phyloP scores from a whole-genome alignment of 2,329 filamentous ascomycete genomes.

The Monilinia laxa region DNA sequence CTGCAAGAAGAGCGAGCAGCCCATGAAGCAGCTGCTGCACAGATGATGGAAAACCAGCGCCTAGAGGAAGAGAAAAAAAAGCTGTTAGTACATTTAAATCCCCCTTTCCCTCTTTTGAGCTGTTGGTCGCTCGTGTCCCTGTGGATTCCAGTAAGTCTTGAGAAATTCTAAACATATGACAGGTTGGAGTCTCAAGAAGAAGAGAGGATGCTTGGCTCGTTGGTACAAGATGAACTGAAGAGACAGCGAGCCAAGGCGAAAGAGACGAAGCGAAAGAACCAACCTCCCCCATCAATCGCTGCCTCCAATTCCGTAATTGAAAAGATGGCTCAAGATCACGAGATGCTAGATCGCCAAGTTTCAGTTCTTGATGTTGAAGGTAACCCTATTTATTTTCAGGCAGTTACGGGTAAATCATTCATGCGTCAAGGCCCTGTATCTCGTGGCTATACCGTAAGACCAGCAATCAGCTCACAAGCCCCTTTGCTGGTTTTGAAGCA shows the following conservation, averaged over 20 bases:
- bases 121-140: neutral
- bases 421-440: slow-evolving; percentile 66
- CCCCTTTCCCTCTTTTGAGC: neutral
- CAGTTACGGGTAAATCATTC: slow-evolving; percentile 67
- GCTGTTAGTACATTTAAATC: slow-evolving; percentile 24
- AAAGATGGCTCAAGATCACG: slow-evolving; percentile 37
- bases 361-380: slow-evolving; percentile 62
- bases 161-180: neutral
- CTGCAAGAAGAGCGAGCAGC: slow-evolving; percentile 84
- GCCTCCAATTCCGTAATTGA: slow-evolving; percentile 34
- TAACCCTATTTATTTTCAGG: slow-evolving; percentile 65
- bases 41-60: slow-evolving; percentile 53
- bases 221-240: slow-evolving; percentile 71
- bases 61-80: slow-evolving; percentile 48
- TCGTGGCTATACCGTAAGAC: slow-evolving; percentile 69
- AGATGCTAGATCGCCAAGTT: slow-evolving; percentile 61
- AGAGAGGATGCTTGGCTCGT: slow-evolving; percentile 63
- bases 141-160: neutral
- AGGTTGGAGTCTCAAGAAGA: slow-evolving; percentile 22
- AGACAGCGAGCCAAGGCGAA: slow-evolving; percentile 64
- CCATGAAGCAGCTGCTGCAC: slow-evolving; percentile 71
- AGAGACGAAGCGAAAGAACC: slow-evolving; percentile 63
- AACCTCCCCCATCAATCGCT: slow-evolving; percentile 39
- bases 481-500: slow-evolving; percentile 72
- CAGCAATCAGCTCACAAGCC: slow-evolving; percentile 54